phyloP scores from a whole-genome alignment of 2,329 filamentous ascomycete genomes.

The Paecilomyces niveus region DNA sequence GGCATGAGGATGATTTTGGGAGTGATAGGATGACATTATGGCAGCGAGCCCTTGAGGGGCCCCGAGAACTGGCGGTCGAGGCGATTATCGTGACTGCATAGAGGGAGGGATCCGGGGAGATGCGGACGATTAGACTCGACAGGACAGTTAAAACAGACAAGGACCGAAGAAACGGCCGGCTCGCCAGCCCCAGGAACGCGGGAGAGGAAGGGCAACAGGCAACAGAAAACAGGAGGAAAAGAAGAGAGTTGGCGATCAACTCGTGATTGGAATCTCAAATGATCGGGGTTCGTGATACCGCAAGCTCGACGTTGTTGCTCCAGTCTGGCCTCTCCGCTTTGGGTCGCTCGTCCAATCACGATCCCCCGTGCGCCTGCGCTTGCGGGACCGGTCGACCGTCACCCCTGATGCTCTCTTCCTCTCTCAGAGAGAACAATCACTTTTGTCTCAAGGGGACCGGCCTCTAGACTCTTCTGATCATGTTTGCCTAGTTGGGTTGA shows the following conservation, averaged over 20 bases:
- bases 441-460: neutral
- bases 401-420: neutral
- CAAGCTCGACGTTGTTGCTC: constrained; percentile 1
- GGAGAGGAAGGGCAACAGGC: neutral
- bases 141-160: neutral
- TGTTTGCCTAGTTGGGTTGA: too few species aligned
- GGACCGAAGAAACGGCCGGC: neutral
- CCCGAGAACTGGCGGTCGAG: constrained; percentile 6
- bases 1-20: constrained; percentile 20
- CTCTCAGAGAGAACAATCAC: neutral
- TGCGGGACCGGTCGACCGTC: neutral
- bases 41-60: constrained; percentile 20
- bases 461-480: neutral
- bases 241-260: neutral
- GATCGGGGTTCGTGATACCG: constrained; percentile 5
- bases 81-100: constrained; percentile 18
- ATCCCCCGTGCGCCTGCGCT: neutral
- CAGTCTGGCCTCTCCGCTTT: neutral
- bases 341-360: neutral
- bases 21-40: constrained; percentile 26
- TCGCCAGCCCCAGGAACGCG: neutral
- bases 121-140: neutral
- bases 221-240: constrained; percentile 1
- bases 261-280: constrained; percentile 2
- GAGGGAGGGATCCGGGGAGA: constrained; percentile 5